Evolutionary conservation across 2,329 filamentous ascomycete genomes (phyloP).

Genomic region (Diplocarpon mali): DNA sequence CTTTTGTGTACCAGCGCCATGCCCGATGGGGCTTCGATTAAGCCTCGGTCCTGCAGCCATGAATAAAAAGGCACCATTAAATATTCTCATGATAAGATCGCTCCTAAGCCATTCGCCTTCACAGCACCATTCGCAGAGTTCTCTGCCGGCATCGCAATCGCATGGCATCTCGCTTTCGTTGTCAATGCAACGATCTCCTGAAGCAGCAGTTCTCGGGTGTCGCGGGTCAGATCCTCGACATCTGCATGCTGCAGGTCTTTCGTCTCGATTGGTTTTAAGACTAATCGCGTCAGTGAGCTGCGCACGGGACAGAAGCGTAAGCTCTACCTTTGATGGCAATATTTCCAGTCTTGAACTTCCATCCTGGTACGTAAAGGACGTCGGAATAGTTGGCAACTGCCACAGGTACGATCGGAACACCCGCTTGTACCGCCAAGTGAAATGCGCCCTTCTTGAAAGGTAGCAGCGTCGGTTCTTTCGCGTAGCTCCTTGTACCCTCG

Average conservation of each 20-base stretch:
- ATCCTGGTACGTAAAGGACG: conserved; percentile 51
- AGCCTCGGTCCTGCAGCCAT: too few species aligned
- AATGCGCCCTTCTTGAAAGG: conserved; percentile 99
- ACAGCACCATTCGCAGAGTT: conserved; percentile 15
- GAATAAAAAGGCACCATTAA: too few species aligned
- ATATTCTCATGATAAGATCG: conserved; percentile 10
- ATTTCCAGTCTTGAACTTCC: conserved; percentile 54
- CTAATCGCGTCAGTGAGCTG: conserved; percentile 31
- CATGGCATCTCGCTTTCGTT: conserved; percentile 36
- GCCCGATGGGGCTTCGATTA: too few species aligned
- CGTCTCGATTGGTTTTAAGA: conserved; percentile 73
- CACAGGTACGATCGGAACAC: conserved; percentile 83
- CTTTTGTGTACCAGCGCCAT: too few species aligned
- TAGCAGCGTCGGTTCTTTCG: conserved; percentile 66
- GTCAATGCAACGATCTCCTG: conserved; percentile 47
- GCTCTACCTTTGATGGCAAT: conserved; percentile 63
- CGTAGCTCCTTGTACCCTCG: conserved; percentile 88
- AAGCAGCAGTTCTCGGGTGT: conserved; percentile 66
- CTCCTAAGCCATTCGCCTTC: conserved; percentile 23
- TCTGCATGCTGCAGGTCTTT: conserved; percentile 61
- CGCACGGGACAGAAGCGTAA: conserved; percentile 16
- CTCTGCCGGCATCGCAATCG: conserved; percentile 21
- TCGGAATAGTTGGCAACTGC: conserved; percentile 73
- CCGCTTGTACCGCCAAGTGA: conserved; percentile 86
- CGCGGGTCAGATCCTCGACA: conserved; percentile 60